Evolutionary conservation across 768 basidiomycete genomes (phyloP).

Genomic region (Polyporus arcularius): DNA sequence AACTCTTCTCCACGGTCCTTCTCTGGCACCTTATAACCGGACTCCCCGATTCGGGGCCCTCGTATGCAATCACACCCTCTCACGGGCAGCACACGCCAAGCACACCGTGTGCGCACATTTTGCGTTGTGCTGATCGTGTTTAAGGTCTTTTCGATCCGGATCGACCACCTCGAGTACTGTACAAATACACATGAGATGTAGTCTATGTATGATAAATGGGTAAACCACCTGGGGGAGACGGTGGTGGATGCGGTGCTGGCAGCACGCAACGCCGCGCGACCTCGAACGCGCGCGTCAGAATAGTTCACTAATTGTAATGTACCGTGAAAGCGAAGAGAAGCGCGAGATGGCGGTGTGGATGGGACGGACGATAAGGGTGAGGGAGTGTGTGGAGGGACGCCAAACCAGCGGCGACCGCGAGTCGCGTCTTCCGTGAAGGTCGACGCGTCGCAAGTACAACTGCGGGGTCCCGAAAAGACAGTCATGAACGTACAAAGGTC

Average conservation of each 20-base stretch:
- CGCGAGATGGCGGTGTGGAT: conserved; percentile 25
- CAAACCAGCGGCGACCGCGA: conserved; percentile 2
- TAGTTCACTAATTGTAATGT: conserved; percentile 21
- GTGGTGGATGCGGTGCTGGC: conserved; percentile 12
- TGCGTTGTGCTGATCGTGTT: neutral
- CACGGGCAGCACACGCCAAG: neutral
- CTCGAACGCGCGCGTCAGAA: conserved; percentile 11
- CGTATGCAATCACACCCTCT: neutral
- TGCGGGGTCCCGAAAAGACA: conserved; percentile 6
- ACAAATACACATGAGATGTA: conserved; percentile 22
- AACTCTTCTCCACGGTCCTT: neutral
- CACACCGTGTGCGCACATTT: neutral
- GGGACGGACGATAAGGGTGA: conserved; percentile 18
- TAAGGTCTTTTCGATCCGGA: conserved; percentile 11
- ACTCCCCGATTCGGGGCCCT: neutral
- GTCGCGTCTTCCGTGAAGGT: neutral
- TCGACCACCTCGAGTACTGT: conserved; percentile 9
- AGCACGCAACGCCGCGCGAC: conserved; percentile 6
- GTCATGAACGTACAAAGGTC: conserved; percentile 11
- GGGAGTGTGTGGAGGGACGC: conserved; percentile 13
- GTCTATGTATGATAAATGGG: conserved; percentile 21
- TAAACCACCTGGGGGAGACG: conserved; percentile 4
- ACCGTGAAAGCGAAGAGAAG: conserved; percentile 28
- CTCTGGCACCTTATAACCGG: neutral
- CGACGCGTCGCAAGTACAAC: neutral